phyloP scores from a whole-genome alignment of 495 filamentous ascomycete species.

The Rhypophila decipiens region DNA sequence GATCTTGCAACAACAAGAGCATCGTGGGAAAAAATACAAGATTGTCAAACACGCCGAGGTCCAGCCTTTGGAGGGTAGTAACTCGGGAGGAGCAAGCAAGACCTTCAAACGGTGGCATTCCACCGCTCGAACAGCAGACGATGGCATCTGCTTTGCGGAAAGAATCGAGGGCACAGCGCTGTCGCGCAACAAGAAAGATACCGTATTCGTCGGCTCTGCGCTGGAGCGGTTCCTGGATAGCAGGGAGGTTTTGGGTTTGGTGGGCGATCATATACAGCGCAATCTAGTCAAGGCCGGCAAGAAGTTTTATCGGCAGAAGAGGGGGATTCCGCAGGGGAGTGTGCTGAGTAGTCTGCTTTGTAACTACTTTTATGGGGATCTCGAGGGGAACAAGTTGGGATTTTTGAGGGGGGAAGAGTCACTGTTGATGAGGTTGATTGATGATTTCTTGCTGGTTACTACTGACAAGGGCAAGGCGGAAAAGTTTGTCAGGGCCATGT shows the following conservation, averaged over 20 bases:
- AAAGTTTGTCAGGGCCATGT: conserved; percentile 72
- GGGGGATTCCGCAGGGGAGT: conserved; percentile 90
- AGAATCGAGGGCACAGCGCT: conserved; percentile 41
- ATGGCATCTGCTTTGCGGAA: conserved; percentile 49
- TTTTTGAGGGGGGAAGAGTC: conserved; percentile 50
- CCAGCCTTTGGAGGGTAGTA: conserved; percentile 31
- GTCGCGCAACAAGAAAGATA: conserved; percentile 48
- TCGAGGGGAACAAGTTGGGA: conserved; percentile 61
- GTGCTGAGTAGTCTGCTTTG: conserved; percentile 79
- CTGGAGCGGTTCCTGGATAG: conserved; percentile 46
- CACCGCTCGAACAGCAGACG: conserved; percentile 45
- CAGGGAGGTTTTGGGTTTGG: conserved; percentile 57
- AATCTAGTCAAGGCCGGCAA: conserved; percentile 89
- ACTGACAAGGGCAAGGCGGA: conserved; percentile 55
- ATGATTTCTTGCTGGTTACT: conserved; percentile 90
- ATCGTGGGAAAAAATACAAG: conserved; percentile 64
- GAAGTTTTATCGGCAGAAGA: conserved; percentile 80
- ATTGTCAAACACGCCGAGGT: conserved; percentile 71
- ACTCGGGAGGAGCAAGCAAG: conserved; percentile 13
- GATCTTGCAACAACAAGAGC: conserved; percentile 54
- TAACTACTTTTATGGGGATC: conserved; percentile 88
- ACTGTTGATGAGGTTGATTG: conserved; percentile 73
- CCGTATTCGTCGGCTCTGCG: conserved; percentile 67
- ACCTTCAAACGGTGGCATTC: conserved; percentile 56
- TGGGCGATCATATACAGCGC: conserved; percentile 68